Conservation (phyloP, 192 early-diverging fungal species). For the Powellomyces hirtus region DNA sequence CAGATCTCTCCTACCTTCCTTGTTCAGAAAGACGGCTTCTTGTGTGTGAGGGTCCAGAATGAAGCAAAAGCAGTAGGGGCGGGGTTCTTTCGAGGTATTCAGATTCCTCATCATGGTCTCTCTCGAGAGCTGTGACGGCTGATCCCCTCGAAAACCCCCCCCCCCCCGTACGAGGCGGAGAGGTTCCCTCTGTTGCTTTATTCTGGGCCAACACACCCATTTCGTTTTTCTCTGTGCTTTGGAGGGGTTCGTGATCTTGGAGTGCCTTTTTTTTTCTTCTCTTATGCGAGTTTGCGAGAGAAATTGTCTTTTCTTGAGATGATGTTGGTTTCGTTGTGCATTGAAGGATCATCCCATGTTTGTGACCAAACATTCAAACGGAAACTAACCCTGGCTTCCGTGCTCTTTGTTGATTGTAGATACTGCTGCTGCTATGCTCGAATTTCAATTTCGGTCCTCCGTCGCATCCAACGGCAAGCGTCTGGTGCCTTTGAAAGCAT, state of each 20-base stretch:
- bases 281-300: neutral
- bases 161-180: no score
- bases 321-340: neutral
- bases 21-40: no score
- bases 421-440: neutral
- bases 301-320: neutral
- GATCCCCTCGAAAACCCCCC: no score
- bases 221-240: neutral
- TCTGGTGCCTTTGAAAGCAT: slow-evolving; percentile 58
- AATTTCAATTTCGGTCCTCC: neutral
- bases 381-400: neutral
- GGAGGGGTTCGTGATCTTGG: neutral
- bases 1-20: no score
- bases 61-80: no score
- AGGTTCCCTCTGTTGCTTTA: no score
- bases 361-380: neutral
- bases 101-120: no score
- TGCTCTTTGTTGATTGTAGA: neutral
- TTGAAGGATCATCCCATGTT: no score
- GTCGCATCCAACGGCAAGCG: slow-evolving; percentile 3
- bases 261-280: neutral
- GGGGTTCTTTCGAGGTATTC: no score
- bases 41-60: no score
- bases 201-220: no score
- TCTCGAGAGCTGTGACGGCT: no score